Evolutionary conservation across 495 filamentous ascomycete genomes (phyloP).

Genomic region (Aspergillus nanangensis): DNA sequence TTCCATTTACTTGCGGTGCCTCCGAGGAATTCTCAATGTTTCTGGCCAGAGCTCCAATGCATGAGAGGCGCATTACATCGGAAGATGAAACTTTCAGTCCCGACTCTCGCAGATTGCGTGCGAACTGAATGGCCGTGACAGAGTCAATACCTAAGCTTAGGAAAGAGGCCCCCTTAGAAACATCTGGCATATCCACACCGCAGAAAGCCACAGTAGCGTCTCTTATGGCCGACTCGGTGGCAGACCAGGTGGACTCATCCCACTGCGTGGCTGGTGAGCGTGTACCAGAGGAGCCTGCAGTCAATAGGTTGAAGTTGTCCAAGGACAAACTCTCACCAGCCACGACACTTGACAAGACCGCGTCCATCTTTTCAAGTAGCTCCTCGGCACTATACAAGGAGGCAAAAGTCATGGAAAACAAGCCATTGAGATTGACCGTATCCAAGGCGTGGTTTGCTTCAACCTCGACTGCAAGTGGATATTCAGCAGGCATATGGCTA

Average conservation of each 20-base stretch:
- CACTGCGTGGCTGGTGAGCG: slow-evolving; percentile 1
- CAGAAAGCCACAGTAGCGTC: slow-evolving; percentile 16
- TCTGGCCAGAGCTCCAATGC: slow-evolving; percentile 21
- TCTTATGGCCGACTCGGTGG: slow-evolving; percentile 18
- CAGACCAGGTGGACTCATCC: slow-evolving; percentile 21
- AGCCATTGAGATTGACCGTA: slow-evolving; percentile 17
- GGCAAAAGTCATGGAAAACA: slow-evolving; percentile 19
- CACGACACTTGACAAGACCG: slow-evolving; percentile 22
- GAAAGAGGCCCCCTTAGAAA: slow-evolving; percentile 29
- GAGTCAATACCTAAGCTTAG: slow-evolving; percentile 32
- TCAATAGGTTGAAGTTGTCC: slow-evolving; percentile 15
- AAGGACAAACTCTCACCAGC: slow-evolving; percentile 18
- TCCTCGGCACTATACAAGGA: slow-evolving; percentile 13
- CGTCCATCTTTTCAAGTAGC: slow-evolving; percentile 28
- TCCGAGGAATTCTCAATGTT: slow-evolving; percentile 11
- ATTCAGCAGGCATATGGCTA: slow-evolving; percentile 29
- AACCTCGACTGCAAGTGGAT: slow-evolving; percentile 30
- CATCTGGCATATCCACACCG: slow-evolving; percentile 6
- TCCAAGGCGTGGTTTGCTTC: slow-evolving; percentile 18
- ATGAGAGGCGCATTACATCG: slow-evolving; percentile 31
- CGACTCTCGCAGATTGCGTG: slow-evolving; percentile 19
- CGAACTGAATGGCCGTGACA: slow-evolving; percentile 31
- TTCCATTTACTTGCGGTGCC: slow-evolving; percentile 5
- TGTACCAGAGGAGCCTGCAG: slow-evolving; percentile 3
- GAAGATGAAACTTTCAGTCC: slow-evolving; percentile 25